phyloP scores from a whole-genome alignment of 768 basidiomycete species.

The Lactifluus piperatus region DNA sequence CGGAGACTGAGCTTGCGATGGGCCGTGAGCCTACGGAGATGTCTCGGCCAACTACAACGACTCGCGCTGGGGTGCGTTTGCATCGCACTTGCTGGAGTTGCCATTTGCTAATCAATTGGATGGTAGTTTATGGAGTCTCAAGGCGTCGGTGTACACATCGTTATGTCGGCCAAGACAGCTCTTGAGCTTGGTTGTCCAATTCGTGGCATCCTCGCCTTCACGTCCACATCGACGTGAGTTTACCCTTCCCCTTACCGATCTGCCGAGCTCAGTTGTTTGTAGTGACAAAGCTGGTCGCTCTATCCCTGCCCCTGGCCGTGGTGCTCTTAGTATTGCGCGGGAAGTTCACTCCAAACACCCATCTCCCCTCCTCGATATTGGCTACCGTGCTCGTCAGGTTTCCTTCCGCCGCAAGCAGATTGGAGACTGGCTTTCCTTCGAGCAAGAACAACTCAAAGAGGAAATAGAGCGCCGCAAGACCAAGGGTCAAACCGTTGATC shows the following conservation, averaged over 20 bases:
- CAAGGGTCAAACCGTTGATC: conserved; percentile 42
- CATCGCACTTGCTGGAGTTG: conserved; percentile 2
- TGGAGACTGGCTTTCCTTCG: conserved; percentile 87
- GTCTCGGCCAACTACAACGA: conserved; percentile 95
- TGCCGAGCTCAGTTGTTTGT: conserved; percentile 2
- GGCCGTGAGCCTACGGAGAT: conserved; percentile 98
- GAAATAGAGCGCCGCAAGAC: conserved; percentile 60
- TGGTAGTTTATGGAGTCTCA: conserved; percentile 89
- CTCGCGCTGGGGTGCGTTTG: conserved; percentile 76
- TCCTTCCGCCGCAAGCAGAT: conserved; percentile 94
- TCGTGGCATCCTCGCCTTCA: conserved; percentile 89
- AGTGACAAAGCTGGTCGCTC: conserved; percentile 99
- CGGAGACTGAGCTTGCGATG: conserved; percentile 96
- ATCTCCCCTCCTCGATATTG: conserved; percentile 70
- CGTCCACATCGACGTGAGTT: conserved; percentile 88
- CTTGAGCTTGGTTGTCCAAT: conserved; percentile 90
- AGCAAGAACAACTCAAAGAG: conserved; percentile 74
- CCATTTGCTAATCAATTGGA: background rate
- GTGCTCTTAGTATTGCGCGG: conserved; percentile 82
- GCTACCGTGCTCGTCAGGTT: conserved; percentile 90
- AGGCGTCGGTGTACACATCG: conserved; percentile 92
- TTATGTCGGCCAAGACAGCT: conserved; percentile 96
- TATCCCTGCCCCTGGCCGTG: conserved; percentile 92
- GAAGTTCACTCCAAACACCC: conserved; percentile 75
- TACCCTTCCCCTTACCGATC: background rate